Conservation (phyloP, 2,329 filamentous ascomycete species). For the Pseudocercospora vitis region DNA sequence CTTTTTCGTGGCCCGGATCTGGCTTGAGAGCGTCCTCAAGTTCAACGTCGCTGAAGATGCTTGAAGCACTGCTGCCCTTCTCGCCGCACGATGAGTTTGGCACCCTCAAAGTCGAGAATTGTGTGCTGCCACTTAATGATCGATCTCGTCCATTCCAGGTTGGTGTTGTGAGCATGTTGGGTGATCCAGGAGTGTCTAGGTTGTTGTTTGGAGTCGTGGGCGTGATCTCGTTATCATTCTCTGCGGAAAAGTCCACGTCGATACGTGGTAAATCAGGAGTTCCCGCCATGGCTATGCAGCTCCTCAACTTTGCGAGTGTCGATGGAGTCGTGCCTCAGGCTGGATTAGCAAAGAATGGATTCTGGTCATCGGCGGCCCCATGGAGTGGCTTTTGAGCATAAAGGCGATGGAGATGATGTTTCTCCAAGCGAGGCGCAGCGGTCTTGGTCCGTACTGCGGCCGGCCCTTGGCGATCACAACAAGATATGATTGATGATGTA, state of each 20-base stretch:
- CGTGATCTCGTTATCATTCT: conserved; percentile 20
- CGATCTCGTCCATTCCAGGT: conserved; percentile 22
- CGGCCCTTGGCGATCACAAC: conserved; percentile 13
- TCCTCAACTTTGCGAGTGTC: not conserved
- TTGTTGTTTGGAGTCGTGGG: conserved; percentile 18
- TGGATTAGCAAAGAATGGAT: not conserved
- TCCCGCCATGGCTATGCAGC: conserved; percentile 22
- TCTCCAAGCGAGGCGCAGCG: conserved; percentile 18
- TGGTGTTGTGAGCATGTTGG: conserved; percentile 22
- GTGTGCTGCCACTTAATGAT: conserved; percentile 26
- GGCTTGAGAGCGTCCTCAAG: conserved; percentile 66
- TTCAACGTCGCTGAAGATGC: conserved; percentile 24
- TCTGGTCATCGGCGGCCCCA: not conserved
- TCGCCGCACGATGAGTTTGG: conserved; percentile 22
- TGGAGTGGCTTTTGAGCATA: conserved; percentile 1
- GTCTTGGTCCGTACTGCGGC: conserved; percentile 14
- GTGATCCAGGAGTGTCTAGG: conserved; percentile 17
- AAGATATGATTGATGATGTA: conserved; percentile 11
- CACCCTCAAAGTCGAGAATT: conserved; percentile 24
- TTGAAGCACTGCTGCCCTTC: conserved; percentile 22
- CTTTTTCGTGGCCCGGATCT: conserved; percentile 71
- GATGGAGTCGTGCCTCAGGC: conserved; percentile 10
- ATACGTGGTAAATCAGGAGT: conserved; percentile 23
- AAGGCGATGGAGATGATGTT: conserved; percentile 12
- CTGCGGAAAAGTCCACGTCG: conserved; percentile 22